Base-by-base conservation (phyloP, 2,329 filamentous ascomycete species). In the Xylaria sp. region DNA sequence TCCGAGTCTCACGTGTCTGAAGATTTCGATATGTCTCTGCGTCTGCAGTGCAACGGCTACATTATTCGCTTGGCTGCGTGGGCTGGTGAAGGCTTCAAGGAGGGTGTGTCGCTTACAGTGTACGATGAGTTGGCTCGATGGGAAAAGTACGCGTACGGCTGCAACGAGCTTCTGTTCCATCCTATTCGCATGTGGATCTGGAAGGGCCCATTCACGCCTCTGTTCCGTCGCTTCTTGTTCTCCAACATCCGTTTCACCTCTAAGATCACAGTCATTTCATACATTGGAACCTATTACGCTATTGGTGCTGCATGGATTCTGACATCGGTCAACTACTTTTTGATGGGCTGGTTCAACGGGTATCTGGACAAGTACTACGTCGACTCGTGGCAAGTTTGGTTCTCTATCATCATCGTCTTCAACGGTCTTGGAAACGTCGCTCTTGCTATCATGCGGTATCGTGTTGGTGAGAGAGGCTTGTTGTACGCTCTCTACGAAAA, bases 321-420 rank as follows among this genome's bases (percentile, higher is more conserved):
- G 49, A 90, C 88, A 0, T 70, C 88, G 1, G 75, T 85, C 60
- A 92, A 92, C 75, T 92, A 92, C 75, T 86, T 91, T 74, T 75
- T 90, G 38, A 81, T 90, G 53, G 90, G 90, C 37, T 90, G 87
- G 85, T 90, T 84, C 77, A 87, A 88, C 69, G 88, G 87, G 33
- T 79, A 85, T 54, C 79, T 89, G 43, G 87, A 89, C 70, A 83
- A 87, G 64, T 88, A 85, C 77, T 91, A 90, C 74, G 79, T 89
- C 73, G 85, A 88, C 67, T 87, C 84, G 1, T 90, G 90, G 88
- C 83, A 90, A 77, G 87, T 92, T 46, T 92, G 89, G 88, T 90
- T 93, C 78, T 89, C 88, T 68, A 91, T 92, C 75, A 86, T 92
- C 74, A 84, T 92, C 68, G 87, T 92, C 64, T 92, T 93, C 79